Percentiles rank a stretch among this genome's conserved stretches.
These are phyloP conservation scores for Phoma sp. DNA, from an alignment of 2,329 filamentous ascomycete species.

Conservation along the genomic window DNA sequence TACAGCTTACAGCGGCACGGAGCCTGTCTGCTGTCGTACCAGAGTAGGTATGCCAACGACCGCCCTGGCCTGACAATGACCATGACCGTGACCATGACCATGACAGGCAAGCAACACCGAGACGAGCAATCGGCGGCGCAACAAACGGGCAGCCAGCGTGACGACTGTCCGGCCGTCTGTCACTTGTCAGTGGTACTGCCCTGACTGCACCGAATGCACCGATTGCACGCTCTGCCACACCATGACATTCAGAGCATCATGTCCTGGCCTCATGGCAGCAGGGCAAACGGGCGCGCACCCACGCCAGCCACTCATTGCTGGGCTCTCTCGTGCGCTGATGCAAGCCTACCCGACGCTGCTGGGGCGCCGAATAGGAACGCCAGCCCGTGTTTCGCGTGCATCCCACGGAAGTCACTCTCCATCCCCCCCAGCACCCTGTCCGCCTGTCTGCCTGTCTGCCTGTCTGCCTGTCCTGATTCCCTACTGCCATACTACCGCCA, in stretches of 20 bases:
- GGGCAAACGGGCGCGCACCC: conserved; percentile 19
- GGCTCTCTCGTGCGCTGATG: conserved; percentile 26
- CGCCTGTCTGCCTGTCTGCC: no score
- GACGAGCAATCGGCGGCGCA: neutral
- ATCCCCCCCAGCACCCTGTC: conserved; percentile 1
- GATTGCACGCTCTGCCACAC: no score
- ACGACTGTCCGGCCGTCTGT: neutral
- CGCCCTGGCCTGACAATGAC: neutral
- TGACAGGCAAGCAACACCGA: neutral
- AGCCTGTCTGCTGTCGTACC: conserved; percentile 30
- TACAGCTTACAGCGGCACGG: conserved; percentile 33
- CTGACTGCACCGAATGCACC: no score
- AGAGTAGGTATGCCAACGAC: conserved; percentile 7
- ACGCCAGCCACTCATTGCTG: conserved; percentile 17
- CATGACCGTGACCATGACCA: no score
- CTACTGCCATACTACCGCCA: neutral
- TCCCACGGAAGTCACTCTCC: conserved; percentile 11
- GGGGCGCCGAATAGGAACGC: conserved; percentile 40
- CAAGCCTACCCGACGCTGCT: conserved; percentile 43
- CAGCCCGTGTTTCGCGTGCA: conserved; percentile 18
- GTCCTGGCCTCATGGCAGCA: conserved; percentile 1
- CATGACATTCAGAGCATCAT: no score
- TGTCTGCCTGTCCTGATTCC: no score
- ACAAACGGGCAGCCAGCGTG: conserved; percentile 2
- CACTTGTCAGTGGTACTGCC: no score